Conservation (phyloP, 306 rosid genomes). For the Oxytropis ochrocephala region DNA sequence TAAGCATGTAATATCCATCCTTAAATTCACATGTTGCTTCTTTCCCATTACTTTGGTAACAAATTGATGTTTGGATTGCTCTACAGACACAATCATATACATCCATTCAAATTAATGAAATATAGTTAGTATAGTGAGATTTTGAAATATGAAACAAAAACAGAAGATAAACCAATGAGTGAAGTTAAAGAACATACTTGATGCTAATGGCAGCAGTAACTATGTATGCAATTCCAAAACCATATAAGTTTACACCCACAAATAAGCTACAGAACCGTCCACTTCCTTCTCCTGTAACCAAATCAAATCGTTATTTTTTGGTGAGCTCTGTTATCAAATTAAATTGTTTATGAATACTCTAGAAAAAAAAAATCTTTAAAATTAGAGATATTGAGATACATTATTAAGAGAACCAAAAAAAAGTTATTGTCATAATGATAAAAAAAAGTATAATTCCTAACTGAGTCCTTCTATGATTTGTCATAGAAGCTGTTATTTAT, state of each 20-base stretch:
- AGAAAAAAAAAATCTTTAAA: no score
- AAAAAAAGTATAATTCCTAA: not conserved
- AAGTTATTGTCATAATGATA: not conserved
- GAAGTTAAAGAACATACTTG: constrained; percentile 30
- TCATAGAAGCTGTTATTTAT: no score
- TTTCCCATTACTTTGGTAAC: constrained; percentile 30
- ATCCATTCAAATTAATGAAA: not conserved
- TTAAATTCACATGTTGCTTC: constrained; percentile 26
- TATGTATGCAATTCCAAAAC: constrained; percentile 51
- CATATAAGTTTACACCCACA: constrained; percentile 42
- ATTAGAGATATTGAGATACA: not conserved
- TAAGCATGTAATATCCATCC: constrained; percentile 40
- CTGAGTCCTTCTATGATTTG: no score
- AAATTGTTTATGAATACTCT: not conserved
- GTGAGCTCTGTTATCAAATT: no score
- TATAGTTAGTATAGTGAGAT: not conserved
- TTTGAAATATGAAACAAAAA: not conserved
- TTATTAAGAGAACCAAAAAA: not conserved
- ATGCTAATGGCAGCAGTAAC: constrained; percentile 47
- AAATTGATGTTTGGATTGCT: constrained; percentile 37
- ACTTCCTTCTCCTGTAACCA: constrained; percentile 25
- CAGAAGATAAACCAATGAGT: not conserved
- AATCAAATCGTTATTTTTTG: no score
- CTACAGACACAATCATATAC: constrained; percentile 30
- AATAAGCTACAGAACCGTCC: constrained; percentile 28